Percentiles rank a stretch among this genome's conserved stretches.
These are phyloP conservation scores for Hortiboletus flavorubellus DNA, from an alignment of 768 basidiomycete species.

Conservation along the genomic window DNA sequence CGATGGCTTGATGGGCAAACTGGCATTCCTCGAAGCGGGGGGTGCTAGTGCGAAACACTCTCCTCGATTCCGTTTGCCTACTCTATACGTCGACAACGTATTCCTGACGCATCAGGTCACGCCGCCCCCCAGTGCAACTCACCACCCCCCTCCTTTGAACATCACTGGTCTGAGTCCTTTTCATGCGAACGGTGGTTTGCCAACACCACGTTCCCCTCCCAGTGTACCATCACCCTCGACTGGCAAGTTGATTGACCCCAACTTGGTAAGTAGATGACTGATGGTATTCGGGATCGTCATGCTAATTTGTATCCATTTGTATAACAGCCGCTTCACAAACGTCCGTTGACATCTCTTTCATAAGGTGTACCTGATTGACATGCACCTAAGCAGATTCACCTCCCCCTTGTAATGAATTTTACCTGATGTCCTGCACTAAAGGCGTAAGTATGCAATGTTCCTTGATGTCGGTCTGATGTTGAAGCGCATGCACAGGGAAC, in stretches of 20 bases:
- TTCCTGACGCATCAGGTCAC: slow-evolving; percentile 37
- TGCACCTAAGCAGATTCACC: slow-evolving; percentile 55
- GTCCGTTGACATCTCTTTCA: slow-evolving; percentile 39
- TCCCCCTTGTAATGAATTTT: slow-evolving; percentile 83
- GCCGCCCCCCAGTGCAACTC: slow-evolving; percentile 21
- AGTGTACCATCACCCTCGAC: slow-evolving; percentile 28
- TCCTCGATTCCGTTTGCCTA: slow-evolving; percentile 48
- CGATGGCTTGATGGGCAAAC: slow-evolving; percentile 62
- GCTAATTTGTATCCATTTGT: slow-evolving; percentile 7
- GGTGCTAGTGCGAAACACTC: slow-evolving; percentile 42
- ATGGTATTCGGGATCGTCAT: not conserved
- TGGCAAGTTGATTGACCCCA: slow-evolving; percentile 54
- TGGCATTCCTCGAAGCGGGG: slow-evolving; percentile 57
- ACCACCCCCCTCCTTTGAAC: slow-evolving; percentile 47
- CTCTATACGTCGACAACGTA: slow-evolving; percentile 49
- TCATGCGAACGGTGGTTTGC: slow-evolving; percentile 56
- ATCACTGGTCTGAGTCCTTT: slow-evolving; percentile 39
- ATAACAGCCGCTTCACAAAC: slow-evolving; percentile 70
- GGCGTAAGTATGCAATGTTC: slow-evolving; percentile 43
- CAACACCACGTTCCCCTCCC: slow-evolving; percentile 62
- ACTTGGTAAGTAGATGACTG: slow-evolving; percentile 44
- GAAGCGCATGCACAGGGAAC: slow-evolving; percentile 39
- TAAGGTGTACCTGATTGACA: slow-evolving; percentile 1
- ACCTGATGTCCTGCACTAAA: slow-evolving; percentile 80
- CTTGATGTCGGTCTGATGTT: slow-evolving; percentile 14